phyloP scores from a whole-genome alignment of 2,329 filamentous ascomycete species.

The Sclerotinia trifoliorum region DNA sequence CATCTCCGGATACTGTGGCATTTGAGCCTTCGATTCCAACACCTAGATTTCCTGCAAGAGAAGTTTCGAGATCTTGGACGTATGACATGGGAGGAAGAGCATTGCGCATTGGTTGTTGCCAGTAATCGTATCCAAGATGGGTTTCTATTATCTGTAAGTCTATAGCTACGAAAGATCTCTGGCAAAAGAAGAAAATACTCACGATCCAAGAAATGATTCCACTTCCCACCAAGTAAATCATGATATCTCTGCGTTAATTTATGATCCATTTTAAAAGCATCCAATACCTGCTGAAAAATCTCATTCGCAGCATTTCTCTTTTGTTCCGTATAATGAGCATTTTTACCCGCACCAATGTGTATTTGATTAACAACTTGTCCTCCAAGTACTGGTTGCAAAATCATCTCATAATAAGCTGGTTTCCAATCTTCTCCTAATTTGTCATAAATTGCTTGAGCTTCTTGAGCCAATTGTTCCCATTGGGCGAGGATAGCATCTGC shows the following conservation, averaged over 20 bases:
- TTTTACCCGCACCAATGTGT: slow-evolving; percentile 50
- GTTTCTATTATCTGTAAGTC: slow-evolving; percentile 42
- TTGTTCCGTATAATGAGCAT: slow-evolving; percentile 55
- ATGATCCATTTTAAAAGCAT: slow-evolving; percentile 56
- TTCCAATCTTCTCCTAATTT: slow-evolving; percentile 50
- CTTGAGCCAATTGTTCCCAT: slow-evolving; percentile 53
- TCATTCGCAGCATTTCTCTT: slow-evolving; percentile 56
- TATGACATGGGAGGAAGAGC: slow-evolving; percentile 60
- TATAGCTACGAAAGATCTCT: too few relatives aligned
- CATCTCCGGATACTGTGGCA: slow-evolving; percentile 66
- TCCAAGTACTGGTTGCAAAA: slow-evolving; percentile 59
- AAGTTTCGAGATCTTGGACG: slow-evolving; percentile 56
- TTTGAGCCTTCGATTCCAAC: slow-evolving; percentile 64
- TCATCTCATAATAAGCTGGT: slow-evolving; percentile 61
- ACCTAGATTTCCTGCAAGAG: slow-evolving; percentile 61
- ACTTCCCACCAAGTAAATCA: slow-evolving; percentile 58
- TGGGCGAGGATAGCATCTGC: slow-evolving; percentile 56
- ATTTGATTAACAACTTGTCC: slow-evolving; percentile 57
- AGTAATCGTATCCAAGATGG: slow-evolving; percentile 51
- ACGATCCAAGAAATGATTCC: slow-evolving; percentile 61
- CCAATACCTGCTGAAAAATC: slow-evolving; percentile 52
- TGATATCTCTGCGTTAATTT: slow-evolving; percentile 58
- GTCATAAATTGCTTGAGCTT: slow-evolving; percentile 57
- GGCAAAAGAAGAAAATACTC: slow-evolving; percentile 24
- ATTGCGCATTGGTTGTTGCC: slow-evolving; percentile 73